Percentiles rank a stretch among this genome's conserved stretches.
Evolutionary conservation across 768 basidiomycete genomes (phyloP).

Genomic region (Boletales sp.): DNA sequence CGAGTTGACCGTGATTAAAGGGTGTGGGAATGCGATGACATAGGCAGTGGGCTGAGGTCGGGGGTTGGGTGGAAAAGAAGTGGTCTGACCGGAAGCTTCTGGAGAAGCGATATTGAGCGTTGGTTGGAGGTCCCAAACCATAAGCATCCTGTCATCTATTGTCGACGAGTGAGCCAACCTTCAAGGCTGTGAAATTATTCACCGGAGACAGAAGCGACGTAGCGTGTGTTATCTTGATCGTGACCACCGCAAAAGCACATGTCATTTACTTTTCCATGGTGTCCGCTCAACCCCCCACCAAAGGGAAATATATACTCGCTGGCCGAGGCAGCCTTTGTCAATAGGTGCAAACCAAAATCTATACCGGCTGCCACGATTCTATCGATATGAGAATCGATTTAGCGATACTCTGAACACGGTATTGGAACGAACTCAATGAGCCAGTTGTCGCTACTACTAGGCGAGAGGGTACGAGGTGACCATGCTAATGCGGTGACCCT

Average conservation of each 20-base stretch:
- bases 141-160: constrained; percentile 76
- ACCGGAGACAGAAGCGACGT: constrained; percentile 83
- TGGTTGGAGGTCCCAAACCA: constrained; percentile 85
- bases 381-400: constrained; percentile 7
- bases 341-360: constrained; percentile 68
- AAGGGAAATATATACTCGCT: constrained; percentile 62
- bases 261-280: constrained; percentile 74
- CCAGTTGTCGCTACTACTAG: constrained; percentile 64
- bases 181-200: constrained; percentile 5
- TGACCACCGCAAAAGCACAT: constrained; percentile 79
- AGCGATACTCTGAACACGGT: background rate
- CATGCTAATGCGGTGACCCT: constrained; percentile 74
- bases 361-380: constrained; percentile 68
- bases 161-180: background rate
- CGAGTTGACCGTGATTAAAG: constrained; percentile 63
- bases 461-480: constrained; percentile 69
- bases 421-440: constrained; percentile 56
- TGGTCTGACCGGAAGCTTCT: constrained; percentile 26
- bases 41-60: constrained; percentile 75
- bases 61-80: constrained; percentile 29
- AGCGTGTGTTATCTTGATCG: constrained; percentile 62
- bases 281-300: constrained; percentile 77
- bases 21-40: constrained; percentile 68
- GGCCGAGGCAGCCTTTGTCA: constrained; percentile 50
- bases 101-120: constrained; percentile 37